A percentile compares a stretch with the other conserved stretches of the same genome.
Evolutionary conservation across 2,329 filamentous ascomycete genomes (phyloP).

Genomic region (Aspergillus ustus): DNA sequence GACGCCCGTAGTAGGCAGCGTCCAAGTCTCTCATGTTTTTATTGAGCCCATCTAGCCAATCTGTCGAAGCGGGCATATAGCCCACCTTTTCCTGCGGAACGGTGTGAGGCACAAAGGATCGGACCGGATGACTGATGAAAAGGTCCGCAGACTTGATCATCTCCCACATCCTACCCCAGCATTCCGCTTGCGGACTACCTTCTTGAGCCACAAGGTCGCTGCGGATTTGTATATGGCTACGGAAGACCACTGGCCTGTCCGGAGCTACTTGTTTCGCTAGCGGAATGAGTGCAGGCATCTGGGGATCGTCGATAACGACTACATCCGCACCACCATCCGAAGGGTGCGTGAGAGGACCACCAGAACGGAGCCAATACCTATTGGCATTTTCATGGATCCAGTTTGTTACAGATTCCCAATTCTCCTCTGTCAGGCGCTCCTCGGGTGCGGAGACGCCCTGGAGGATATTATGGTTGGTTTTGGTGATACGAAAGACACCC

Average conservation of each 20-base stretch:
- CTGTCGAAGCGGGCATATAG: constrained; percentile 79
- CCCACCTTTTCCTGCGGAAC: constrained; percentile 70
- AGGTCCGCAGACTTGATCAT: constrained; percentile 73
- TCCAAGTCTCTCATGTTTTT: constrained; percentile 74
- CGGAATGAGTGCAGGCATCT: constrained; percentile 80
- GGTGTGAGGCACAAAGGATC: constrained; percentile 71
- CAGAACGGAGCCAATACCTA: constrained; percentile 72
- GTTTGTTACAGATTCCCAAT: constrained; percentile 66
- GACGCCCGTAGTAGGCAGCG: constrained; percentile 71
- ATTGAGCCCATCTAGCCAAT: constrained; percentile 84
- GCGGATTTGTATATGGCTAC: constrained; percentile 82
- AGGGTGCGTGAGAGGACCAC: constrained; percentile 68
- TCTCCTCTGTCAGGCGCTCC: constrained; percentile 66
- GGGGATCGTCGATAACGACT: constrained; percentile 79
- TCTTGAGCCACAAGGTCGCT: constrained; percentile 69
- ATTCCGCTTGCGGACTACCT: constrained; percentile 70
- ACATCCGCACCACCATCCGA: constrained; percentile 75
- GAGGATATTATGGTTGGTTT: constrained; percentile 86
- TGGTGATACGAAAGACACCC: constrained; percentile 80
- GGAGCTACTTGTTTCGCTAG: constrained; percentile 74
- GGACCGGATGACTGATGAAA: constrained; percentile 82
- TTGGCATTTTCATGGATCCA: constrained; percentile 77
- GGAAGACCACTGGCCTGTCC: constrained; percentile 76
- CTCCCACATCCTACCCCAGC: constrained; percentile 77
- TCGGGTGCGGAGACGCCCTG: constrained; percentile 73